Evolutionary conservation across 805 yeast genomes (phyloP).

Genomic region (Ogataea saltuana): DNA sequence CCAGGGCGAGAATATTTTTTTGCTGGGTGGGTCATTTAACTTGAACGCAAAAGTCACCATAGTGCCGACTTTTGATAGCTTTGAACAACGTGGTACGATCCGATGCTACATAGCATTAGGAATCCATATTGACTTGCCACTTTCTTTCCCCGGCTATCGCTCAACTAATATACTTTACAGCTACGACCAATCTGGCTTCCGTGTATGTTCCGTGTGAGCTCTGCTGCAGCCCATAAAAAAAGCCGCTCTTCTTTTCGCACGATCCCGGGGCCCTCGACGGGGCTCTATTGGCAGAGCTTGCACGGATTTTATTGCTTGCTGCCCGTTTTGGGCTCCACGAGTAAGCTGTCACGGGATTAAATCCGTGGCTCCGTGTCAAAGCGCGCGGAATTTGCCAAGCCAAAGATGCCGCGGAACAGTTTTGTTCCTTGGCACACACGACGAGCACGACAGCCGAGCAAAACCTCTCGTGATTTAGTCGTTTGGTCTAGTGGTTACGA

Average conservation of each 20-base stretch:
- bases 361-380: not conserved
- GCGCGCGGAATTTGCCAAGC: not conserved
- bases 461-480: conserved; percentile 25
- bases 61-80: not conserved
- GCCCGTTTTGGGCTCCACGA: too few relatives aligned
- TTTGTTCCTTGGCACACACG: not conserved
- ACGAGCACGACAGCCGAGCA: not conserved
- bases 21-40: conserved; percentile 11
- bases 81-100: too few relatives aligned
- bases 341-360: not conserved
- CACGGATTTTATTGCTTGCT: conserved; percentile 3
- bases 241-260: conserved; percentile 5
- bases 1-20: conserved; percentile 17
- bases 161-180: too few relatives aligned
- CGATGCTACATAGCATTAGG: too few relatives aligned
- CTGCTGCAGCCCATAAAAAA: not conserved
- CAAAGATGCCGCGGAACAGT: not conserved
- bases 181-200: not conserved
- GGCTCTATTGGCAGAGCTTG: too few relatives aligned
- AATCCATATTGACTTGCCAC: too few relatives aligned
- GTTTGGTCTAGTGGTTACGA: conserved; percentile 44
- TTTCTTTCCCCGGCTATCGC: too few relatives aligned
- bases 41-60: conserved; percentile 16
- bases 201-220: not conserved
- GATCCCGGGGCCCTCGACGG: conserved; percentile 6